Percentiles rank a stretch among this genome's conserved stretches.
phyloP scores from a whole-genome alignment of 208 protist genomes.

The Endotrypanum monterogeii region DNA sequence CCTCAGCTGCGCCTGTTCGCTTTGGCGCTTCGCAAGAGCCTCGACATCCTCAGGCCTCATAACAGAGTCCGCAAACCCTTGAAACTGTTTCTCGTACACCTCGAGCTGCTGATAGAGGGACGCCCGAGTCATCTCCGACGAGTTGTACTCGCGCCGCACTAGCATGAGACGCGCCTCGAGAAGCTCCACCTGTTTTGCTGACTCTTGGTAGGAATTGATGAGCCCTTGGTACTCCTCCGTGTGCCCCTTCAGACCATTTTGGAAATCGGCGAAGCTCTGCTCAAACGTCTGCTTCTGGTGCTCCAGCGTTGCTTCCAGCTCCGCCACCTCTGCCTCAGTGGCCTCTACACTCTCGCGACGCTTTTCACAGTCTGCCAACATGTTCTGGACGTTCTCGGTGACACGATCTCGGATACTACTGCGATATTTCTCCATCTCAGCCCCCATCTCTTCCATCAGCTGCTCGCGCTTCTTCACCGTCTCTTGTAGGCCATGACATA shows the following conservation, averaged over 20 bases:
- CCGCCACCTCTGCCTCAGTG: slow-evolving; percentile 52
- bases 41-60: slow-evolving; percentile 66
- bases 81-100: slow-evolving; percentile 63
- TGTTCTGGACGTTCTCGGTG: slow-evolving; percentile 42
- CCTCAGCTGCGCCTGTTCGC: slow-evolving; percentile 43
- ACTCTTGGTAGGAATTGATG: slow-evolving; percentile 42
- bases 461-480: slow-evolving; percentile 51
- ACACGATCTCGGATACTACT: slow-evolving; percentile 41
- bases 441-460: slow-evolving; percentile 43
- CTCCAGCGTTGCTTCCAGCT: slow-evolving; percentile 46
- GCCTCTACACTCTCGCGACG: slow-evolving; percentile 36
- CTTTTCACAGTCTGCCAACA: slow-evolving; percentile 49
- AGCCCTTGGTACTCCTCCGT: slow-evolving; percentile 52
- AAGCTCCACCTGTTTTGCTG: slow-evolving; percentile 47
- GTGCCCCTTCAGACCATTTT: slow-evolving; percentile 36
- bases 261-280: slow-evolving; percentile 44
- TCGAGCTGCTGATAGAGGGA: slow-evolving; percentile 64
- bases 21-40: slow-evolving; percentile 46
- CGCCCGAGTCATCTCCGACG: slow-evolving; percentile 33
- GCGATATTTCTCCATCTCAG: slow-evolving; percentile 66
- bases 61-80: slow-evolving; percentile 44
- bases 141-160: slow-evolving; percentile 51
- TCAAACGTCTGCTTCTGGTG: slow-evolving; percentile 64
- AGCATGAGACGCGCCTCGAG: slow-evolving; percentile 55
- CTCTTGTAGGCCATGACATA: slow-evolving; percentile 57